Base-by-base conservation (phyloP, 257 asterid genomes). In the Primulina tabacum region DNA sequence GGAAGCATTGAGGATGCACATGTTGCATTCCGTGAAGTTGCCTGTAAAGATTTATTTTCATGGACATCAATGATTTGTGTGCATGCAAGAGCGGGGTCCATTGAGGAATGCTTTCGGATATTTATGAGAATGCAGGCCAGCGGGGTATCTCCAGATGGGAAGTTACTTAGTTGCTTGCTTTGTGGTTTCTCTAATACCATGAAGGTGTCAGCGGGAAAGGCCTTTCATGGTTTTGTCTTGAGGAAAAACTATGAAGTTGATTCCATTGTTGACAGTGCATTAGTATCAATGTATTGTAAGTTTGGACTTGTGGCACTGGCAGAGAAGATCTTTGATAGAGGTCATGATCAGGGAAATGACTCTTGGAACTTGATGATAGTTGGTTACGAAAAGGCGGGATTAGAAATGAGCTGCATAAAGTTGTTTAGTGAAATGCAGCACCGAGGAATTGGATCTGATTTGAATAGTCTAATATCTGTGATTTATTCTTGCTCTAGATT, bases 231-330 rank as follows among this genome's bases (percentile, higher is more conserved):
- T 35, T 82, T 78, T 74, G 76, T 91, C 50, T 37, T 87, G 64
- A 82, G 89, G 85, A 81, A 83, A 74, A 75, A 85, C 64, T 84
- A 77, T 43, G 77, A 58, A 20, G 32, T 74, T 21, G 84, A 70
- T 74, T 73, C 71, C 60, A 70, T 81, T 53, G 90, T 83, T 33
- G 5, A 58, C 29, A 77, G 71, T 58, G 74, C 92, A 43, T 78
- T 89, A 67, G n/a, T 90, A 69, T 83, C 96, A 17, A 87, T 89
- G 96, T 89, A 89, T 70, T 85, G 85, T 69, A 90, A 75, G 69
- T 85, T 86, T 66, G 90, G 87, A 68, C 82, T 81, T 57, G 14
- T 79, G 64, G 70, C 35, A 57, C 21, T 64, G 20, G 89, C 92
- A 0, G 90, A 85, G 59, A 87, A 75, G 67, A 56, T 90, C 65